Evolutionary conservation across 257 asterid genomes (phyloP), one percentile per base, ranked within the genome.

Genomic region (Dorcoceras hygrometricum): DNA sequence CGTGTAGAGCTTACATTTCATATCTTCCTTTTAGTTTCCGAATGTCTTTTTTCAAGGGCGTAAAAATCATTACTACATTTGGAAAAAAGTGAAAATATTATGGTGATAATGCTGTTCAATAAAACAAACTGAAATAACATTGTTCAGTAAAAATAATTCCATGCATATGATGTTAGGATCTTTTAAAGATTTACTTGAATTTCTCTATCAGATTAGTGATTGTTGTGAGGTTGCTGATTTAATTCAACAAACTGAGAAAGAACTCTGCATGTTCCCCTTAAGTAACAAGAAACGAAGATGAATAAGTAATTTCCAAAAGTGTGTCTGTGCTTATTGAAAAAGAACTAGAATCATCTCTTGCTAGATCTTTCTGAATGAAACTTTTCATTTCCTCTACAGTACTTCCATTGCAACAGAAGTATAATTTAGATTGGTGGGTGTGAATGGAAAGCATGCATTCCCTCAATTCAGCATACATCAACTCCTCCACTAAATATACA

Each of bases 21-120:
- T 46, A 57, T 29, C 66, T 53, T 43, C 59, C 36, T 24, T 66
- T 43, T 56, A 16, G 59, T 26, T 79, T 46, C 25, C 60, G 63
- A 3, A 48, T 58, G 29, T 20, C n/a, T 56, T 34, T 27, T 23
- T 58, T 43, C 28, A 63, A 20, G 28, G 51, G 7, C 57, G n/a
- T 53, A 54, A 25, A 67, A 58, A 53, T 61, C 34, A 29, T 39
- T 24, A 46, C 63, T 36, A 43, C 43, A 34, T 5, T 54, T 54
- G 8, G 24, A 14, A 34, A 57, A 46, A 56, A 46, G 0, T 16
- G 23, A 24, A 39, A 26, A 16, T 67, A 27, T 22, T 12, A 26
- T 54, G 12, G 58, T 28, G 5, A 24, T 36, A 8, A 31, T 12
- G 7, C 20, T 43, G 16, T 28, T 11, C 59, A 18, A 5, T 23